Conservation (phyloP, 768 basidiomycete species). For the Symmetrospora coprosmae region DNA sequence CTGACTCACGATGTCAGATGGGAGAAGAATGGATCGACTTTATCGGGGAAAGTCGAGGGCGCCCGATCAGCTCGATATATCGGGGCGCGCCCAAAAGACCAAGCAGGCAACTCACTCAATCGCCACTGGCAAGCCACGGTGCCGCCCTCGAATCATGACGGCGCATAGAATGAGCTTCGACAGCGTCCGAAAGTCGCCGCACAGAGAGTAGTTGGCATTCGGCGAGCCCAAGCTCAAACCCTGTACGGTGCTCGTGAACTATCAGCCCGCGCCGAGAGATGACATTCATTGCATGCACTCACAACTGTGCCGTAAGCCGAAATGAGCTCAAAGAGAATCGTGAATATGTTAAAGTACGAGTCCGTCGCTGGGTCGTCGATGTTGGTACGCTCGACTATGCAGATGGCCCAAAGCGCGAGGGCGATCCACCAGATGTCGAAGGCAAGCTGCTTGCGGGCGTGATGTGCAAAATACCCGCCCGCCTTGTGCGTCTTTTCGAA, state of each 20-base stretch:
- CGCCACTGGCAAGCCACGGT: slow-evolving; percentile 32
- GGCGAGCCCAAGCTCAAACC: slow-evolving; percentile 80
- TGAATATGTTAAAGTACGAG: slow-evolving; percentile 26
- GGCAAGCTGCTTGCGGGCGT: slow-evolving; percentile 73
- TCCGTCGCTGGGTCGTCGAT: slow-evolving; percentile 22
- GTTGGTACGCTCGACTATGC: slow-evolving; percentile 58
- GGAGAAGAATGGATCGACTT: slow-evolving; percentile 69
- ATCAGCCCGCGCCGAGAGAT: too few relatives aligned
- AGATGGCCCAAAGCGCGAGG: slow-evolving; percentile 69
- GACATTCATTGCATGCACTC: not conserved
- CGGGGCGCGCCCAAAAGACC: not conserved
- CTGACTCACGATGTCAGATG: slow-evolving; percentile 44
- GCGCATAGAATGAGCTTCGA: slow-evolving; percentile 74
- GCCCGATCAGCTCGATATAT: not conserved
- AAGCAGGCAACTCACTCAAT: not conserved
- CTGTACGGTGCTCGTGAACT: slow-evolving; percentile 61
- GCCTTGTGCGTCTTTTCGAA: slow-evolving; percentile 27
- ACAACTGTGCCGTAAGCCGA: slow-evolving; percentile 38
- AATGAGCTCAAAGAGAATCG: slow-evolving; percentile 54
- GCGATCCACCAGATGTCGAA: slow-evolving; percentile 98
- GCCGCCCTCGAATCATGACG: slow-evolving; percentile 65
- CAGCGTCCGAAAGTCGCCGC: slow-evolving; percentile 59
- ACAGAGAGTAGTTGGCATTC: slow-evolving; percentile 67
- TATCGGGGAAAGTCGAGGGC: not conserved
- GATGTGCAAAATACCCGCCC: slow-evolving; percentile 44